Conservation (phyloP, 345 rosid genomes). For the Diplotaxis tenuifolia region DNA sequence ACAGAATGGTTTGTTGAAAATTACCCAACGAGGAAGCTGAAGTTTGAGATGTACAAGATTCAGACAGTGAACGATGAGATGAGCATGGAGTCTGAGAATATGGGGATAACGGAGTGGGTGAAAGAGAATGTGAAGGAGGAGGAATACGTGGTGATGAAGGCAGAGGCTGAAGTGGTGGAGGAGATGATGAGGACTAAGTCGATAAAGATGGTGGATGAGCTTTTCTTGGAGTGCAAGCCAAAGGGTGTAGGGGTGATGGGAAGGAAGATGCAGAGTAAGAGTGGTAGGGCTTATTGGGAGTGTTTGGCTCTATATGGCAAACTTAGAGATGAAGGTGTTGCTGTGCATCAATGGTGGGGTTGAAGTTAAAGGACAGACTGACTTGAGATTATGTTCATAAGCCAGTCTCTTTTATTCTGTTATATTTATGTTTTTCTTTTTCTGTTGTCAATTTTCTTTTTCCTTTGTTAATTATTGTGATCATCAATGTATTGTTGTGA, state of each 20-base stretch:
- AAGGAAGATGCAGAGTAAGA: constrained; percentile 33
- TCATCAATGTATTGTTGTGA: constrained; percentile 15
- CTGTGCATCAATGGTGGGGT: constrained; percentile 90
- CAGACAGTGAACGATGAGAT: constrained; percentile 40
- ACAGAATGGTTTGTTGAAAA: constrained; percentile 60
- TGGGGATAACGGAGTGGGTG: constrained; percentile 67
- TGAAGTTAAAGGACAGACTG: constrained; percentile 29
- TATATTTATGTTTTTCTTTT: background rate
- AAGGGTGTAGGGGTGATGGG: constrained; percentile 36
- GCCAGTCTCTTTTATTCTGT: constrained; percentile 12
- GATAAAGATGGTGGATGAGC: constrained; percentile 66
- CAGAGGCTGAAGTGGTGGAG: constrained; percentile 75
- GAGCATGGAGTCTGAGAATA: constrained; percentile 14
- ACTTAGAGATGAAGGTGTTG: constrained; percentile 76
- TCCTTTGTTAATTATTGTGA: background rate
- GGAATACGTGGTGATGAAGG: constrained; percentile 81
- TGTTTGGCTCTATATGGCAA: constrained; percentile 79
- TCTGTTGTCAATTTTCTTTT: background rate
- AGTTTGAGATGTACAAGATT: constrained; percentile 69
- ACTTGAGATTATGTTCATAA: background rate
- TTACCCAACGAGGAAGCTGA: constrained; percentile 64
- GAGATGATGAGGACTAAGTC: constrained; percentile 64
- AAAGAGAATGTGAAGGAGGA: constrained; percentile 59
- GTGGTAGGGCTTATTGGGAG: constrained; percentile 72
- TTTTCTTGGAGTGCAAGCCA: constrained; percentile 84